Conservation (phyloP, 2,329 filamentous ascomycete species). For the Tolypocladium sp. region DNA sequence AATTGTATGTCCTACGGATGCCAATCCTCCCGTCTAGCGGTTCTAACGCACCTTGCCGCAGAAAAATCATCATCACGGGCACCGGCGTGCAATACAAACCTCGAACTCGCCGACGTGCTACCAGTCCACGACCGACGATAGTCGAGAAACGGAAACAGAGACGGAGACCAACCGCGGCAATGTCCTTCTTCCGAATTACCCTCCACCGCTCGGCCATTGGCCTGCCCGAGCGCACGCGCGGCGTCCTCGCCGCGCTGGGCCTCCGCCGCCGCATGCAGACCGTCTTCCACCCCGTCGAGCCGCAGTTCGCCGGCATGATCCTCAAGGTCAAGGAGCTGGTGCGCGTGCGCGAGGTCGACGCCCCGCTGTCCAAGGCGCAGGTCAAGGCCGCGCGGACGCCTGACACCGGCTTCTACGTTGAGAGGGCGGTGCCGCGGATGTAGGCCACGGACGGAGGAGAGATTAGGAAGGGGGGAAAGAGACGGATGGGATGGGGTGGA, state of each 20-base stretch:
- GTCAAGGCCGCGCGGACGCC: slow-evolving; percentile 64
- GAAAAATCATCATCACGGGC: not conserved
- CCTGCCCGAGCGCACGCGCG: slow-evolving; percentile 68
- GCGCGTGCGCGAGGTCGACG: slow-evolving; percentile 67
- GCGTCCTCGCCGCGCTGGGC: slow-evolving; percentile 76
- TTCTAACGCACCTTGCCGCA: not conserved
- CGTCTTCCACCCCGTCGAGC: slow-evolving; percentile 79
- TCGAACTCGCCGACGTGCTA: not conserved
- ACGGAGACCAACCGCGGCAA: slow-evolving; percentile 21
- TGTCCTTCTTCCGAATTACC: slow-evolving; percentile 85
- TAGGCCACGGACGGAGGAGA: not conserved
- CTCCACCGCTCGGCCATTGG: slow-evolving; percentile 86
- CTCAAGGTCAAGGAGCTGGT: slow-evolving; percentile 93
- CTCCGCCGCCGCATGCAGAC: slow-evolving; percentile 77
- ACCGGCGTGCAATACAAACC: not conserved
- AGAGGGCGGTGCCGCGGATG: slow-evolving; percentile 38
- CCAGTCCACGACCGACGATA: too few relatives aligned
- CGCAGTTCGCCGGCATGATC: slow-evolving; percentile 79
- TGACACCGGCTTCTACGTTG: slow-evolving; percentile 72
- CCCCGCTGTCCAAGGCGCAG: slow-evolving; percentile 53
- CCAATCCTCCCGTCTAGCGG: too few relatives aligned
- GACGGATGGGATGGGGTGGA: not conserved
- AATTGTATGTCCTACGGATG: not conserved
- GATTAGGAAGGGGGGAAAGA: not conserved
- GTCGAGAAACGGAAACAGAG: not conserved